A percentile compares a stretch with the other conserved stretches of the same genome.
phyloP scores from a whole-genome alignment of 306 rosid species.

The Begonia peltatifolia region DNA sequence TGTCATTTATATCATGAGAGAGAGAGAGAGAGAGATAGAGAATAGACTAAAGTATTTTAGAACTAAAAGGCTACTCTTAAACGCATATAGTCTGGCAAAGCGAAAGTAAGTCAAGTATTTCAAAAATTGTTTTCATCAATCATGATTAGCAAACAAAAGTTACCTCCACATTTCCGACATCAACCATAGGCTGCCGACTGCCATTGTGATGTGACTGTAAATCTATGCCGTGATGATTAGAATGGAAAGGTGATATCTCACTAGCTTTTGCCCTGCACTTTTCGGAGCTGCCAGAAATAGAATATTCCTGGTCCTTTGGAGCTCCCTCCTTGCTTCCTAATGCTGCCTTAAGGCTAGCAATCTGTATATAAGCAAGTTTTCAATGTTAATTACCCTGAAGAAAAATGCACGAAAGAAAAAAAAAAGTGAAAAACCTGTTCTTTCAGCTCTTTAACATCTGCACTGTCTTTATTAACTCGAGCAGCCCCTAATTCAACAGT shows the following conservation, averaged over 20 bases:
- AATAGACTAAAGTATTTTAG: too few species aligned
- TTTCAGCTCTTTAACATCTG: constrained; percentile 84
- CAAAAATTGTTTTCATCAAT: too few species aligned
- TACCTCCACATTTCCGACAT: constrained; percentile 52
- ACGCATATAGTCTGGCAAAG: too few species aligned
- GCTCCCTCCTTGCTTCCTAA: constrained; percentile 60
- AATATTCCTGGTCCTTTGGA: constrained; percentile 17
- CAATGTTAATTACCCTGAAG: not conserved
- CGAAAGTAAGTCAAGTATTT: too few species aligned
- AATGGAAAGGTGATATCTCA: constrained; percentile 44
- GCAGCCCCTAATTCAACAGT: constrained; percentile 97
- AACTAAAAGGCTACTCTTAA: not conserved
- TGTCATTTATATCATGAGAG: too few species aligned
- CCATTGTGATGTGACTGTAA: constrained; percentile 22
- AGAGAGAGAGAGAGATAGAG: too few species aligned
- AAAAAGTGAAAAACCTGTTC: constrained; percentile 50
- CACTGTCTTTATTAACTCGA: constrained; percentile 71
- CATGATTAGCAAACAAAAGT: not conserved
- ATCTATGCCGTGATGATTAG: constrained; percentile 25
- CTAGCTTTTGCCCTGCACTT: constrained; percentile 35
- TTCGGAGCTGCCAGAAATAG: constrained; percentile 44
- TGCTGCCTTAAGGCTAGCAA: constrained; percentile 63
- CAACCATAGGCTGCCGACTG: constrained; percentile 39
- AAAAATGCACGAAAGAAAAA: not conserved
- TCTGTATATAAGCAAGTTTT: constrained; percentile 22